Base-by-base conservation (phyloP, 495 filamentous ascomycete species). In the Echria macrotheca region DNA sequence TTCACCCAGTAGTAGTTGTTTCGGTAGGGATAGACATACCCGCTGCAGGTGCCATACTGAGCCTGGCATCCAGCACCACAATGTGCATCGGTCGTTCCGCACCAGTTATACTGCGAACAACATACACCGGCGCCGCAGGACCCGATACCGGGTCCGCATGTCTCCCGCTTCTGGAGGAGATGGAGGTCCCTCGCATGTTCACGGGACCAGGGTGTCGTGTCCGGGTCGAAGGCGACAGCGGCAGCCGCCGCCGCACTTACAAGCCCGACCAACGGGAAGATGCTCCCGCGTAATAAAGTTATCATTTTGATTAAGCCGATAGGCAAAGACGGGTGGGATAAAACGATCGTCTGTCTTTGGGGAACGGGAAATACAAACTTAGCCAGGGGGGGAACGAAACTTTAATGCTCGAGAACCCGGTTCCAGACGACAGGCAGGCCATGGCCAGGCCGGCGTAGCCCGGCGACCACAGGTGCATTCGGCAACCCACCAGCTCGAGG, bases 1-100 rank as follows among this genome's bases (percentile, higher is more conserved):
- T n/a, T n/a, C n/a, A n/a, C n/a, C n/a, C n/a, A n/a, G n/a, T n/a
- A n/a, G n/a, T n/a, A n/a, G n/a, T n/a, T n/a, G n/a, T n/a, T n/a
- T n/a, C n/a, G n/a, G n/a, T n/a, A n/a, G n/a, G n/a, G 38, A 5
- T 5, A 25, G 12, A 45, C 43, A 32, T 2, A 32, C 17, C 45
- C 35, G 33, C 17, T 39, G 14, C 46, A 49, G 5, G 19, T 18
- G 9, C 46, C 46, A 18, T n/a, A 49, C 9, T 29, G 21, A 10
- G 46, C 22, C 33, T 49, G 46, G 46, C 46, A 49, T 7, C 46
- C 46, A 7, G 12, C 15, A 5, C 33, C 46, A 35, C 46, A 49
- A 28, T 49, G 33, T 7, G 25, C 33, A 10, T 3, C 4, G 22
- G 33, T 41, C 18, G 37, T 29, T 18, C 50, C 50, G 38, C 44